Conservation (phyloP, 305 asterid species). For the Striga hermonthica region DNA sequence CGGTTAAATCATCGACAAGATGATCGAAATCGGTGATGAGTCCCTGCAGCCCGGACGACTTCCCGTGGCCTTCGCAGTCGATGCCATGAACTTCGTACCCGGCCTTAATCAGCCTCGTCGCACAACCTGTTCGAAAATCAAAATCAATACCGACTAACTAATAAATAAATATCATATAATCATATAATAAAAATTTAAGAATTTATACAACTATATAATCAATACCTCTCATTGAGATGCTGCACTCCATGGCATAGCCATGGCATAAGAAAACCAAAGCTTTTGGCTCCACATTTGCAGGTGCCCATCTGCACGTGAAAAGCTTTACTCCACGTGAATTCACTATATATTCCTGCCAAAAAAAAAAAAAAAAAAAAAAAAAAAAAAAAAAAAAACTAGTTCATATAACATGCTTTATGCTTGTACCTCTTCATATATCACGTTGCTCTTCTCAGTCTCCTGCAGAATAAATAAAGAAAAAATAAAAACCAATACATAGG, state of each 20-base stretch:
- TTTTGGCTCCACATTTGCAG: slow-evolving; percentile 49
- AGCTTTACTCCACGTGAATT: slow-evolving; percentile 62
- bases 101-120: slow-evolving; percentile 40
- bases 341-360: slow-evolving; percentile 49
- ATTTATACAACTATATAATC: too few species aligned
- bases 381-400: too few species aligned
- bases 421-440: too few species aligned
- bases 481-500: too few species aligned
- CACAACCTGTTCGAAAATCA: slow-evolving; percentile 37
- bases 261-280: slow-evolving; percentile 82
- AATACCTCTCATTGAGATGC: slow-evolving; percentile 74
- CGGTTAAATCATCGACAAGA: slow-evolving; percentile 46
- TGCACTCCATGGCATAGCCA: slow-evolving; percentile 93
- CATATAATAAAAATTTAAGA: too few species aligned
- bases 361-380: neutral
- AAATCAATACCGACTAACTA: neutral
- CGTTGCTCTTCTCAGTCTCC: too few species aligned
- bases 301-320: slow-evolving; percentile 74
- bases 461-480: too few species aligned
- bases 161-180: neutral
- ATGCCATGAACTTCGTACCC: slow-evolving; percentile 58
- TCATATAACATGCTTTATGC: too few species aligned
- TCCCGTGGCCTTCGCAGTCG: slow-evolving; percentile 62
- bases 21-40: slow-evolving; percentile 40
- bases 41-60: slow-evolving; percentile 48